Conservation (phyloP, 192 early-diverging fungal genomes). For the Kappamyces sp. region DNA sequence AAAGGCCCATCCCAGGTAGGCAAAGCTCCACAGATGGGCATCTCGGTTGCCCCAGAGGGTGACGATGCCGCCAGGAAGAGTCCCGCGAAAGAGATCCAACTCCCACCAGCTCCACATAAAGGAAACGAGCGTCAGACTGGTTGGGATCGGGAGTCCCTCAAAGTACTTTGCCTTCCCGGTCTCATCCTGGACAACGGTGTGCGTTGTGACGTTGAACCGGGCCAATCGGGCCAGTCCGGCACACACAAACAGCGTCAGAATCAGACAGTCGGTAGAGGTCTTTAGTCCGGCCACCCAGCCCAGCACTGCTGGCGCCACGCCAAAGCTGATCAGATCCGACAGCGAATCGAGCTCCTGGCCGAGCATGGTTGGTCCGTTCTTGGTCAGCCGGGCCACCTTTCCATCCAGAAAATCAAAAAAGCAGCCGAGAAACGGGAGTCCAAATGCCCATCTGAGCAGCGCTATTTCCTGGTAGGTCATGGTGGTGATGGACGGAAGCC, state of each 20-base stretch:
- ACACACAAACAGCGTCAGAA: conserved; percentile 79
- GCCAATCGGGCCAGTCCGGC: conserved; percentile 65
- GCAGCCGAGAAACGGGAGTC: conserved; percentile 2
- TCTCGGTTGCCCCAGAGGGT: too few relatives aligned
- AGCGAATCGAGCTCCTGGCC: conserved; percentile 88
- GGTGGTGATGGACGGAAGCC: neutral
- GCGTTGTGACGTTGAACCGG: conserved; percentile 84
- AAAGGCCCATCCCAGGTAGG: neutral
- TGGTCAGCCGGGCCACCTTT: conserved; percentile 6
- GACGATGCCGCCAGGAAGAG: too few relatives aligned
- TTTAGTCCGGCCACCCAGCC: conserved; percentile 83
- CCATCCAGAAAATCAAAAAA: conserved; percentile 7
- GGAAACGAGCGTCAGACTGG: conserved; percentile 21
- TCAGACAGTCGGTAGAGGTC: conserved; percentile 66
- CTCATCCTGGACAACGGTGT: conserved; percentile 64
- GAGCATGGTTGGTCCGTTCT: conserved; percentile 22
- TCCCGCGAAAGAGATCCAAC: neutral
- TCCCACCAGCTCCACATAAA: conserved; percentile 1
- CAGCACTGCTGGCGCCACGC: conserved; percentile 75
- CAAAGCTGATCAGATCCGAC: conserved; percentile 78
- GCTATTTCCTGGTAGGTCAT: neutral
- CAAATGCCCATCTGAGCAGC: neutral
- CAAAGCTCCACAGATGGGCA: neutral
- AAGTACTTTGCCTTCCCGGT: conserved; percentile 76
- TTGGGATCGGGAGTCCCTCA: conserved; percentile 89